Percentiles rank a stretch among this genome's conserved stretches.
phyloP scores from a whole-genome alignment of 2,329 filamentous ascomycete genomes.

The Oidium heveae region DNA sequence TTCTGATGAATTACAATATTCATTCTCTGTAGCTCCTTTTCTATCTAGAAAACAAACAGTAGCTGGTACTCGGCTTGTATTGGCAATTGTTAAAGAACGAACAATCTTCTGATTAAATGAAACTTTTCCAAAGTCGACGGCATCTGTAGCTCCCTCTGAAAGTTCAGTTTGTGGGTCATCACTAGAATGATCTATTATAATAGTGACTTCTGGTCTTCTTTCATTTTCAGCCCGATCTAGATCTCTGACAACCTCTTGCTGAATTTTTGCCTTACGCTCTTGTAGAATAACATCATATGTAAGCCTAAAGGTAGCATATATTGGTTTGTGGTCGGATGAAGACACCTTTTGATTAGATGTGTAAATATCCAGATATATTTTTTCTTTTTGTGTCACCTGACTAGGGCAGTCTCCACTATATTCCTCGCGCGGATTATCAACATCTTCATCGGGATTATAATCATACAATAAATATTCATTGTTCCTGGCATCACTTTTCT shows the following conservation, averaged over 20 bases:
- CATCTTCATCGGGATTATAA: slow-evolving; percentile 62
- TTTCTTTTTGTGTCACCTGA: slow-evolving; percentile 12
- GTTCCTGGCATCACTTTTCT: slow-evolving; percentile 45
- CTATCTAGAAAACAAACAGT: slow-evolving; percentile 58
- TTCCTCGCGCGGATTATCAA: slow-evolving; percentile 15
- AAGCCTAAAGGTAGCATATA: slow-evolving; percentile 60
- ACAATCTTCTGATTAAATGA: slow-evolving; percentile 39
- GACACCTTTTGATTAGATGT: slow-evolving; percentile 69
- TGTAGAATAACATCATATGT: slow-evolving; percentile 72
- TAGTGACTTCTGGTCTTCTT: slow-evolving; percentile 52
- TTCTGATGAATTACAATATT: slow-evolving; percentile 20
- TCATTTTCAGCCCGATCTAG: slow-evolving; percentile 85
- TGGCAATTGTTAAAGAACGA: slow-evolving; percentile 60
- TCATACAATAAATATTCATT: slow-evolving; percentile 74
- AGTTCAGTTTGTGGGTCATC: slow-evolving; percentile 8
- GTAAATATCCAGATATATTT: slow-evolving; percentile 39
- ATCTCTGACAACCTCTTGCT: slow-evolving; percentile 68
- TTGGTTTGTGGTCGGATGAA: slow-evolving; percentile 87
- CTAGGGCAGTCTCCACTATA: slow-evolving; percentile 22
- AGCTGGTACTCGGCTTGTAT: slow-evolving; percentile 64
- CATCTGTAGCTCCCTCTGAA: slow-evolving; percentile 16
- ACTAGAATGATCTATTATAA: slow-evolving; percentile 43
- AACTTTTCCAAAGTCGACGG: slow-evolving; percentile 57
- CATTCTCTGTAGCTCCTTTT: slow-evolving; percentile 31
- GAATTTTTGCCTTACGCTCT: slow-evolving; percentile 57